These are phyloP conservation scores for Saposhnikovia divaricata DNA, from an alignment of 129 eudicot genomes.

Conservation along the genomic window DNA sequence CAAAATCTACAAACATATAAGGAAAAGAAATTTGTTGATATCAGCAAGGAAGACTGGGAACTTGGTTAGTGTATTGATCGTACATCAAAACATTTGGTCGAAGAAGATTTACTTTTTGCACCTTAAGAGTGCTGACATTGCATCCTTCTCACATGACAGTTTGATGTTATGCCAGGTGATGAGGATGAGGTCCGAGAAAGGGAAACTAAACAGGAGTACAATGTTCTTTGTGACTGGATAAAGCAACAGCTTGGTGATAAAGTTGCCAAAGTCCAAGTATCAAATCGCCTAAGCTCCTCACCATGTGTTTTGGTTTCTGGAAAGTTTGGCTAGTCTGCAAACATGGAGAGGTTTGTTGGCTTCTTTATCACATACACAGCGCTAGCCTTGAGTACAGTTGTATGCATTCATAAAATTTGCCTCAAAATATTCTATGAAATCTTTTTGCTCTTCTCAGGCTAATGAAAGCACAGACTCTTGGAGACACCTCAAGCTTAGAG, in stretches of 20 bases:
- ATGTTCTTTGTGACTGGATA: conserved; percentile 86
- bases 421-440: neutral
- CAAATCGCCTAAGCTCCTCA: conserved; percentile 87
- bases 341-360: conserved; percentile 80
- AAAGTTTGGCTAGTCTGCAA: conserved; percentile 99
- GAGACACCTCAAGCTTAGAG: conserved; percentile 80
- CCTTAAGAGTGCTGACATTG: neutral
- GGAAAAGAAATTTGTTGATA: conserved; percentile 94
- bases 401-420: neutral
- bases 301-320: conserved; percentile 99
- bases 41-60: conserved; percentile 98
- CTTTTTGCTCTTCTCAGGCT: conserved; percentile 33
- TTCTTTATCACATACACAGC: neutral
- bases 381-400: neutral
- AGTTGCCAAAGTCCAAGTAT: conserved; percentile 94
- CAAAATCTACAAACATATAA: conserved; percentile 86
- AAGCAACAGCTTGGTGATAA: conserved; percentile 94
- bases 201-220: conserved; percentile 82
- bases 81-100: neutral
- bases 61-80: conserved; percentile 53
- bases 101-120: neutral
- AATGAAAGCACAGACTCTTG: conserved; percentile 93
- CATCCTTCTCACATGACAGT: neutral
- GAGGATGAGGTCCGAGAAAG: conserved; percentile 85
- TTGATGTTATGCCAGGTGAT: conserved; percentile 43